A percentile compares a stretch with the other conserved stretches of the same genome.
phyloP scores from a whole-genome alignment of 257 asterid genomes.

The Ligustrum vulgare region DNA sequence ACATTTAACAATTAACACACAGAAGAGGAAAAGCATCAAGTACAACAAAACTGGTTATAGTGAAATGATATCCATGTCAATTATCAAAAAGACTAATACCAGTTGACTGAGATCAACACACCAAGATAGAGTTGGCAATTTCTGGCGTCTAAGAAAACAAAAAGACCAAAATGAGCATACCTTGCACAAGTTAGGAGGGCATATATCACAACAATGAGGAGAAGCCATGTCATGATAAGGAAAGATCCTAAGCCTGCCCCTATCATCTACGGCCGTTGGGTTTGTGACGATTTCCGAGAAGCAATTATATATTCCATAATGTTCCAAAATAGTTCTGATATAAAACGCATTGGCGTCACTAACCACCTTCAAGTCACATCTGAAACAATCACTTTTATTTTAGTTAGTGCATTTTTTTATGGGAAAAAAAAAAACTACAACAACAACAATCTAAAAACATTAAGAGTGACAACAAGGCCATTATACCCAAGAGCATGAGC shows the following conservation, averaged over 20 bases:
- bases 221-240: conserved; percentile 50
- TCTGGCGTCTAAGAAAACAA: neutral
- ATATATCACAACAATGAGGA: conserved; percentile 58
- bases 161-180: conserved; percentile 24
- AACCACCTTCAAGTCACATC: conserved; percentile 81
- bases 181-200: conserved; percentile 91
- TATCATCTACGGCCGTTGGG: conserved; percentile 49
- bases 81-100: neutral
- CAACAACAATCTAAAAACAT: neutral
- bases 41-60: neutral
- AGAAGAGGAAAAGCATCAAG: neutral
- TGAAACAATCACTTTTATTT: conserved; percentile 31
- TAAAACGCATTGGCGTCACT: conserved; percentile 78
- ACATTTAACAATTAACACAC: neutral
- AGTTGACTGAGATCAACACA: neutral
- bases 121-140: neutral
- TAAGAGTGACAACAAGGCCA: neutral
- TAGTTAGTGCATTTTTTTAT: neutral
- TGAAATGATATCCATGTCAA: neutral
- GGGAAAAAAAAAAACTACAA: neutral
- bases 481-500: conserved; percentile 70
- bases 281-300: conserved; percentile 77
- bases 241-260: conserved; percentile 63
- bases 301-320: conserved; percentile 52
- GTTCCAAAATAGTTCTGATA: conserved; percentile 69